Evolutionary conservation across 2,329 filamentous ascomycete species (phyloP).

Genomic region (Hymenotorrendiella dingleyae): DNA sequence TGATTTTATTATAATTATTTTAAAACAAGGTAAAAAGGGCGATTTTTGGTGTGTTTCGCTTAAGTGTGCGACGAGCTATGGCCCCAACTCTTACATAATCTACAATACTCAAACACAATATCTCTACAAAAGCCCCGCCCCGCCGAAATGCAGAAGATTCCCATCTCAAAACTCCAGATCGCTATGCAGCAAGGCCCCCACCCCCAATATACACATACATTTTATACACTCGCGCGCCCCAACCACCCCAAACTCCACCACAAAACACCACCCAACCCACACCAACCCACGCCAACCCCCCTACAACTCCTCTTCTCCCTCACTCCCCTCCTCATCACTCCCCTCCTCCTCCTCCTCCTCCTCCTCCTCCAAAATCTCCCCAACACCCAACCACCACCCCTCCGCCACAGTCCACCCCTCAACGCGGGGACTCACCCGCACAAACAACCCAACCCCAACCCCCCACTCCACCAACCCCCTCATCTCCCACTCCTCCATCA

Average conservation of each 20-base stretch:
- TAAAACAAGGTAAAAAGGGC: too few relatives aligned
- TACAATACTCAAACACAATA: too few relatives aligned
- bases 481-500: constrained; percentile 59
- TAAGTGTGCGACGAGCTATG: too few relatives aligned
- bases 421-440: constrained; percentile 35
- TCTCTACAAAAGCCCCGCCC: too few relatives aligned
- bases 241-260: background rate
- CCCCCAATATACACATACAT: too few relatives aligned
- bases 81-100: too few relatives aligned
- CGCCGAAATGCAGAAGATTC: too few relatives aligned
- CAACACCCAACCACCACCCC: constrained; percentile 63
- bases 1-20: too few relatives aligned
- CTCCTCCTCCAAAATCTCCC: constrained; percentile 14
- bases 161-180: too few relatives aligned
- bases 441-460: constrained; percentile 36
- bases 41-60: too few relatives aligned
- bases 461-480: constrained; percentile 55
- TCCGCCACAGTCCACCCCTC: constrained; percentile 45
- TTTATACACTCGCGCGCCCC: too few relatives aligned
- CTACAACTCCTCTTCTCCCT: background rate
- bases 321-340: background rate
- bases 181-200: too few relatives aligned
- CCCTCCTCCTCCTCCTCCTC: background rate
- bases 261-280: background rate
- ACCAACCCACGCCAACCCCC: background rate